Evolutionary conservation across 257 asterid genomes (phyloP), one percentile per base, ranked within the genome.

Genomic region (Plantago elongata): DNA sequence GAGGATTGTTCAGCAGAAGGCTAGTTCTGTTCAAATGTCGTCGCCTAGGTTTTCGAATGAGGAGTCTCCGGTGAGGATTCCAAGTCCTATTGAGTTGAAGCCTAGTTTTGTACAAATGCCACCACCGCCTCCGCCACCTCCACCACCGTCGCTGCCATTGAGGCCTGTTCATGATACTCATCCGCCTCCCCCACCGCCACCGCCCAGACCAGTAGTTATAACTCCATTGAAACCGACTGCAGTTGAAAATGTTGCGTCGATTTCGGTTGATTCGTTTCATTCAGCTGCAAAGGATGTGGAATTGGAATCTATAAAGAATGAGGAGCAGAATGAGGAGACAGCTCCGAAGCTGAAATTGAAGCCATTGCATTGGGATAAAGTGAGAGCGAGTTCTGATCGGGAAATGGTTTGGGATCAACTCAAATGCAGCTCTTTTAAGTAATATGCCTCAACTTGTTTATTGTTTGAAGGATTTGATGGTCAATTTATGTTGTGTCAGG

Each of bases 371-470:
- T 89, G 99, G 99, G 99, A 89, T 71, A 93, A 89, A 86, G 96
- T 93, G 47, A 75, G 91, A 75, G 99, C 96, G 18, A 89, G 91
- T 54, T 93, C 99, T 18, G 96, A 85, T 68, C 78, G 95, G 22
- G 96, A 86, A 77, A 93, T 87, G 96, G 97, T 89, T 70, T 93
- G 97, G 99, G 99, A 93, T 84, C 99, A 89, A 51, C 79, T 93
- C 42, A 83, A 87, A 75, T 83, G 85, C 75, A 84, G 97, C 84
- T 83, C 97, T 13, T 92, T 92, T 51, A 85, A 80, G 99, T 89
- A 87, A 57, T 78, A 73, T 57, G 52, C 8, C 51, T 38, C 51
- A 56, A 64, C 60, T 65, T 60, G 9, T 47, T 22, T 52, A 17
- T 5, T 17, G 16, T 22, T 22, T 37, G 16, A 29, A 4, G 29